Evolutionary conservation across 208 protist genomes (phyloP).

Genomic region (Trypanosoma melophagium): DNA sequence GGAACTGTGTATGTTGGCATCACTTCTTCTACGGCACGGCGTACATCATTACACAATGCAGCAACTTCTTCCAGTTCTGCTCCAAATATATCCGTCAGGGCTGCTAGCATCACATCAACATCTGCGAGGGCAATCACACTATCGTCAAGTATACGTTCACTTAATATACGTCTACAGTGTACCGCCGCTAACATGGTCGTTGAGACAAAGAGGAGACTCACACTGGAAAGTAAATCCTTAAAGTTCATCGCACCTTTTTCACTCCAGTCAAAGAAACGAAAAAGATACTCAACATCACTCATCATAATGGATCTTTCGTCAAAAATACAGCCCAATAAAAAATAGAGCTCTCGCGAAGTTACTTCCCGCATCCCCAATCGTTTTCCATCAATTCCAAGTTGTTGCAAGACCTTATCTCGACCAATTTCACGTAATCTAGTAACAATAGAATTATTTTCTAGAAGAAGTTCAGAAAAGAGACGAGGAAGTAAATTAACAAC

Average conservation of each 20-base stretch:
- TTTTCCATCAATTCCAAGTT: constrained; percentile 19
- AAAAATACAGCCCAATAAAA: constrained; percentile 23
- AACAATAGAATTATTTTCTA: constrained; percentile 33
- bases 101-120: constrained; percentile 32
- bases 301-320: constrained; percentile 22
- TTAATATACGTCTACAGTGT: constrained; percentile 33
- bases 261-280: constrained; percentile 37
- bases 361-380: constrained; percentile 36
- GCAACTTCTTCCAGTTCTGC: constrained; percentile 7
- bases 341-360: constrained; percentile 26
- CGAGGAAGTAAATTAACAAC: constrained; percentile 20
- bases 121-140: constrained; percentile 34
- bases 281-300: constrained; percentile 32
- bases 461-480: constrained; percentile 30
- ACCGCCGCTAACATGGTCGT: constrained; percentile 25
- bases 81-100: constrained; percentile 18
- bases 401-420: constrained; percentile 17
- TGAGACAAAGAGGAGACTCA: constrained; percentile 31
- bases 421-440: constrained; percentile 23
- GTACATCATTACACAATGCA: constrained; percentile 8
- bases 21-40: constrained; percentile 11
- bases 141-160: constrained; percentile 27
- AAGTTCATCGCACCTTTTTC: constrained; percentile 26
- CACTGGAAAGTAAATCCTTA: constrained; percentile 25
- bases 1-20: constrained; percentile 33